Evolutionary conservation across 371 early-diverging fungal species (phyloP).

Genomic region (Cokeromyces recurvatus): DNA sequence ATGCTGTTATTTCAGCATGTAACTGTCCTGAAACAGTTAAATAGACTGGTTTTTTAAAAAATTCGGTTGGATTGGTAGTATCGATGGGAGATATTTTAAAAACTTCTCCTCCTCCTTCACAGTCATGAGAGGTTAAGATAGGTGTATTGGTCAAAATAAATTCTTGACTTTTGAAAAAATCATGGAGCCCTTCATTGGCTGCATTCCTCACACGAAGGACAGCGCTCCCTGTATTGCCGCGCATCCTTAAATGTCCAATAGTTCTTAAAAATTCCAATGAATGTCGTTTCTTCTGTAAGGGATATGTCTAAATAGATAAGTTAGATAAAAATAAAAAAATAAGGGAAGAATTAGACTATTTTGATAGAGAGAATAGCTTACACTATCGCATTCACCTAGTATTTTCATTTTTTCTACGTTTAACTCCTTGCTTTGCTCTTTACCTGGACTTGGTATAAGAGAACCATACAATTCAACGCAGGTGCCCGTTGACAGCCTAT

Average conservation of each 20-base stretch:
- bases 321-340: too few relatives aligned
- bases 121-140: slow-evolving; percentile 80
- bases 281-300: slow-evolving; percentile 85
- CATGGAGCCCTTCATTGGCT: slow-evolving; percentile 62
- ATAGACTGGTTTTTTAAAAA: slow-evolving; percentile 75
- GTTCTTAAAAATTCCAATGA: slow-evolving; percentile 77
- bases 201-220: slow-evolving; percentile 67
- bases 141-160: slow-evolving; percentile 85
- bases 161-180: slow-evolving; percentile 70
- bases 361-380: too few relatives aligned
- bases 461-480: slow-evolving; percentile 65
- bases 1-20: slow-evolving; percentile 79
- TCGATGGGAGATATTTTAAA: slow-evolving; percentile 52
- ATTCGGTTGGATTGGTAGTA: slow-evolving; percentile 44
- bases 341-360: neutral
- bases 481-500: slow-evolving; percentile 65
- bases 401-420: slow-evolving; percentile 54
- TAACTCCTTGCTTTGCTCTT: slow-evolving; percentile 72
- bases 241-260: slow-evolving; percentile 73
- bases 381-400: slow-evolving; percentile 67
- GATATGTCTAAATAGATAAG: slow-evolving; percentile 61
- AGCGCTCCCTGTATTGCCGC: slow-evolving; percentile 74
- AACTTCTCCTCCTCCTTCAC: slow-evolving; percentile 93
- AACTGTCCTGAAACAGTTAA: slow-evolving; percentile 89
- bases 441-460: slow-evolving; percentile 64